A percentile compares a stretch with the other conserved stretches of the same genome.
Evolutionary conservation across 1,139 yeast species (phyloP).

Genomic region (Zygosaccharomyces pseudobailii): DNA sequence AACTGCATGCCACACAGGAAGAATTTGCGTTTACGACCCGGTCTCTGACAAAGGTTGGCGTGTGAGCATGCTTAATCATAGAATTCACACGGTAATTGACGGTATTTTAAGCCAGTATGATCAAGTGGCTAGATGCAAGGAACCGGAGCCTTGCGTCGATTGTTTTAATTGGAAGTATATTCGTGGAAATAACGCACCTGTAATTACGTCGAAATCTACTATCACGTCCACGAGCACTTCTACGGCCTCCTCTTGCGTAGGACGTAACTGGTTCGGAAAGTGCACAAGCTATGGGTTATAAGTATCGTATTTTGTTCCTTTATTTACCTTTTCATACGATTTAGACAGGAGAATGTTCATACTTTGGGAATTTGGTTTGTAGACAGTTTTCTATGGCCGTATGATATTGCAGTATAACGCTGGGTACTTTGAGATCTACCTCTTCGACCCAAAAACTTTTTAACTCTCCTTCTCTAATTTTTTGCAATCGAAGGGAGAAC

Average conservation of each 20-base stretch:
- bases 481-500: slow-evolving; percentile 18
- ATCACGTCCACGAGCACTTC: slow-evolving; percentile 18
- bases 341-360: slow-evolving; percentile 8
- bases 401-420: slow-evolving; percentile 24
- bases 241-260: slow-evolving; percentile 28
- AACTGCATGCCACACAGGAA: slow-evolving; percentile 90
- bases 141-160: slow-evolving; percentile 78
- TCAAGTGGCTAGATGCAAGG: slow-evolving; percentile 67
- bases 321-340: not conserved
- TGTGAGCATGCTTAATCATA: slow-evolving; percentile 79
- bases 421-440: slow-evolving; percentile 22
- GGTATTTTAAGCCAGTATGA: slow-evolving; percentile 70
- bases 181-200: slow-evolving; percentile 39
- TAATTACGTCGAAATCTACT: slow-evolving; percentile 15
- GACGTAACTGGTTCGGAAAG: slow-evolving; percentile 36
- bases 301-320: not conserved
- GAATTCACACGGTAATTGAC: slow-evolving; percentile 89
- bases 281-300: slow-evolving; percentile 31
- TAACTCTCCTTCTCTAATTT: slow-evolving; percentile 21
- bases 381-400: slow-evolving; percentile 19
- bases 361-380: slow-evolving; percentile 16
- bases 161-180: slow-evolving; percentile 90
- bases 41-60: slow-evolving; percentile 90
- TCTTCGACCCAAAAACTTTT: slow-evolving; percentile 27
- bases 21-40: slow-evolving; percentile 82